Evolutionary conservation across 495 filamentous ascomycete species (phyloP), one percentile per base, ranked within the genome.

Genomic region (Penicillium egyptiacum): DNA sequence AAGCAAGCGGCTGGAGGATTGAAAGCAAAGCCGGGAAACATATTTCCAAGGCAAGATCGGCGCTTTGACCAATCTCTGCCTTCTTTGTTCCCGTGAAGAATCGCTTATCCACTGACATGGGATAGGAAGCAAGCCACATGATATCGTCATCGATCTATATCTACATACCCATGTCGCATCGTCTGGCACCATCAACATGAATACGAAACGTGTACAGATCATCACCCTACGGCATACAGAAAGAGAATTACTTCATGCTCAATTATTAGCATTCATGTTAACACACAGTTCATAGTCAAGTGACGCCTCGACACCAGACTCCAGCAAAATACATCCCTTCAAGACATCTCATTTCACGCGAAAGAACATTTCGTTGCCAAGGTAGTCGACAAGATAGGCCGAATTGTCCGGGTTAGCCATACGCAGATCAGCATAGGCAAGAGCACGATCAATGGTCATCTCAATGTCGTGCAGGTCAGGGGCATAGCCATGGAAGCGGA

Each of bases 381-480:
- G 23, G 8, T 47, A 22, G 20, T 47, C 43, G 20, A 55, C 6
- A 26, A 37, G 0, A 11, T 3, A 4, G 12, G 33, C 35, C 8
- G 43, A 44, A 22, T 37, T n/a, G 2, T 26, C 31, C 2, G 43
- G 42, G 20, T 55, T 33, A 16, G 31, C 22, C 30, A 55, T 19
- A 1, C 53, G 30, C 1, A 35, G 31, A 55, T 55, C 53, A 23
- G 43, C 53, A 55, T 46, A 47, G 12, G 53, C 42, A 4, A 55
- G 22, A 1, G 53, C 53, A 16, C 43, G 23, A 16, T 22, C 42
- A 22, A 55, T 28, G 3, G 39, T 9, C 16, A n/a, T 28, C 7
- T 55, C 53, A 14, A 55, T 9, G 16, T 37, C 20, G 5, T 12
- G 6, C 22, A 55, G 4, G 14, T 26, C 19, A 0, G 22, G 6